Evolutionary conservation across 2,329 filamentous ascomycete species (phyloP), one percentile per base, ranked within the genome.

Genomic region (Paecilomyces fulvus): DNA sequence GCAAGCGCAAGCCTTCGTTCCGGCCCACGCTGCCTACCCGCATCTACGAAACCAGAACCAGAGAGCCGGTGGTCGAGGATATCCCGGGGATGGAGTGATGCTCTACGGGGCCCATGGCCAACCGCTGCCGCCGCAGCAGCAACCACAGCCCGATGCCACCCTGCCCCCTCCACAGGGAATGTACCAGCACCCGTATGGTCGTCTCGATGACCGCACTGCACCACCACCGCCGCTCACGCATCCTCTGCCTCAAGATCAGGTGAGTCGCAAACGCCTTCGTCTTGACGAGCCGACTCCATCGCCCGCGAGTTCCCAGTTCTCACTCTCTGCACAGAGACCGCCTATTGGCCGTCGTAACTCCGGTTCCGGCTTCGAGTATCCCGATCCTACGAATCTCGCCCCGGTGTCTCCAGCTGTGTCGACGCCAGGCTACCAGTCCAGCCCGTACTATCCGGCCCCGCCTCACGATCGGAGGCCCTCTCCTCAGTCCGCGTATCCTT

Each of bases 1-100:
- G 10, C 86, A 89, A 72, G 83, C 85, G 8, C 86, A 88, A 70
- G 86, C 87, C 10, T 89, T 89, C 66, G 86, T 89, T 31, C 86
- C 86, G 7, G 86, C 85, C 9, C 84, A 88, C 67, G 84, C 86
- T 6, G 83, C 85, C 57, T 88, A 81, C 60, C 80, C 80, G 14
- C 75, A 79, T 64, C 68, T 82, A 66, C 75, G 79, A 56, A 77
- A 77, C 60, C 68, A 67, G 57, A 64, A 58, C 33, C 68, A 62
- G 43, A 66, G 61, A 30, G 70, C 71, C 48, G 63, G 65, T 54
- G 70, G 70, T 55, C 65, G 67, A 28, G 60, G 66, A 25, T 69
- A 71, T 56, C 65, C 70, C 55, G 69, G 65, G 37, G 72, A 73
- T 56, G 65, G 65, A 30, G 64, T 74, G 46, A 64, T 75, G 61